Evolutionary conservation across 2,329 filamentous ascomycete species (phyloP).

Genomic region (Penicillium sp.): DNA sequence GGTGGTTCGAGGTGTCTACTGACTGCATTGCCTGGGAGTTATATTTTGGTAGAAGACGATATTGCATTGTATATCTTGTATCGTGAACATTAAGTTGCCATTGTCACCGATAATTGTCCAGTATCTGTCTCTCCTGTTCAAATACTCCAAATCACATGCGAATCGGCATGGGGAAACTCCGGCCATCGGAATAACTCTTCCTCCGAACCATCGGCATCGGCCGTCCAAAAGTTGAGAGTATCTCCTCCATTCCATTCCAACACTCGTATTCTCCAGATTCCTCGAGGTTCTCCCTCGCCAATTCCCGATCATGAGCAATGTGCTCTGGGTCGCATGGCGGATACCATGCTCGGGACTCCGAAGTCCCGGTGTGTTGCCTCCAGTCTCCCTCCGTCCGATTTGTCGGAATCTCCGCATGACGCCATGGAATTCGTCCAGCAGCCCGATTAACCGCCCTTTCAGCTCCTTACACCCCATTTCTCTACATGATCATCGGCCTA

Average conservation of each 20-base stretch:
- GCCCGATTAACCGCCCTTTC: slow-evolving; percentile 19
- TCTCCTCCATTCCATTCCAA: not conserved
- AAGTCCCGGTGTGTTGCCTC: slow-evolving; percentile 29
- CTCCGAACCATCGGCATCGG: slow-evolving; percentile 5
- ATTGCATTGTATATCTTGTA: not conserved
- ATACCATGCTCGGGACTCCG: slow-evolving; percentile 44
- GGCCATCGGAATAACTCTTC: slow-evolving; percentile 3
- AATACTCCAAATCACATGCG: slow-evolving; percentile 3
- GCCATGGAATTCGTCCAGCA: slow-evolving; percentile 25
- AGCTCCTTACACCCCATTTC: slow-evolving; percentile 11
- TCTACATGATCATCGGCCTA: not conserved
- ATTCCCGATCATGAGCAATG: slow-evolving; percentile 48
- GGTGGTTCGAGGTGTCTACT: not conserved
- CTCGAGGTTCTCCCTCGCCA: slow-evolving; percentile 8
- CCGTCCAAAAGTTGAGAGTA: slow-evolving; percentile 4
- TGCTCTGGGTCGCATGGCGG: slow-evolving; percentile 46
- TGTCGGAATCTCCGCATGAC: slow-evolving; percentile 30
- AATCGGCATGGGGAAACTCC: not conserved
- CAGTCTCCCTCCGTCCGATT: slow-evolving; percentile 25
- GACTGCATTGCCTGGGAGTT: slow-evolving; percentile 17
- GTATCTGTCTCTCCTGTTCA: no score
- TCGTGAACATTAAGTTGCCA: not conserved
- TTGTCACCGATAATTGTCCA: not conserved
- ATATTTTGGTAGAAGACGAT: not conserved
- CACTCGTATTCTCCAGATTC: not conserved